Base-by-base conservation (phyloP, 257 asterid species). In the Dorcoceras hygrometricum region DNA sequence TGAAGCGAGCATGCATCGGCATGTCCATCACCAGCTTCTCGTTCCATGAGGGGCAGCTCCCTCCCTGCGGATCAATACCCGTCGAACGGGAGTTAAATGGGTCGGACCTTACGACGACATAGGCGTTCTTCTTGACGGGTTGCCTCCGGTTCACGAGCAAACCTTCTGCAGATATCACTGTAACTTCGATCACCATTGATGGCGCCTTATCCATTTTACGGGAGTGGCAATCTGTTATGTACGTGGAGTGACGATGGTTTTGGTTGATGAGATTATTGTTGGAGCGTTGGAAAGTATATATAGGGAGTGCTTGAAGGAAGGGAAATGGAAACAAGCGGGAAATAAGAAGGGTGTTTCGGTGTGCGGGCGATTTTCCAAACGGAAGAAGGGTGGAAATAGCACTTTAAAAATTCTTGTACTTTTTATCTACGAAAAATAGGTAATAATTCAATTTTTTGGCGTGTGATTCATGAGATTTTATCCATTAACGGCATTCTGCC, bases 11-110 rank as follows among this genome's bases (percentile, higher is more conserved):
- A 66, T 63, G 75, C 34, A 54, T 69, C 61, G 97, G 88, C 23
- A 90, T 68, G 29, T 80, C 81, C 72, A 90, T 24, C 10, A 8
- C 63, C 53, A 88, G 43, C 81, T 84, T 88, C 82, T 90, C 81
- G 72, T 84, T 75, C 96, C 96, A 90, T 26, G 53, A 36, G 8
- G 95, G 93, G 62, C 76, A 74, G 26, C 82, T 61, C 34, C 96
- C 93, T 28, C 90, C 93, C 1, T 78, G 79, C 16, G 29, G 29
- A 22, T 86, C 86, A 74, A 50, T 20, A 22, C 66, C 75, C 63
- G 95, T 88, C 0, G 76, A 73, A 2, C 76, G 75, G 6, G 69
- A 22, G 67, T 54, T 69, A 9, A 32, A 59, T 4, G 87, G 77
- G 63, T 77, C 89, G 73, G 80, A 70, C 56, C 74, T 71, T 0